Evolutionary conservation across 164 flowering plant species (phyloP).

Genomic region (Annona squamosa): DNA sequence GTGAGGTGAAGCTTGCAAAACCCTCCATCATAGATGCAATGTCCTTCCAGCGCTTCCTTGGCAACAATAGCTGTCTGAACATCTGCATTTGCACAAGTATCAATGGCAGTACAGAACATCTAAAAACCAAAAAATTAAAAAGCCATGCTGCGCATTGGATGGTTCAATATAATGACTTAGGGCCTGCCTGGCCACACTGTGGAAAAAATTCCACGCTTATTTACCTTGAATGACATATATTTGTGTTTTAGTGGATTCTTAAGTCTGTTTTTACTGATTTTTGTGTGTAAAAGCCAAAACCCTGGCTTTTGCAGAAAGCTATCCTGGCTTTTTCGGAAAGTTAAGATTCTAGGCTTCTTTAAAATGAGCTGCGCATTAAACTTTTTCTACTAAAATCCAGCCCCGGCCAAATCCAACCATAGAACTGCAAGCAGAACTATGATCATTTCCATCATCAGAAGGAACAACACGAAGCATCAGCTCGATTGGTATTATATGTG

Average conservation of each 20-base stretch:
- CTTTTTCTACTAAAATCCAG: too few relatives aligned
- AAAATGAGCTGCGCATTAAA: too few relatives aligned
- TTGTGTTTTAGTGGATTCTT: background rate
- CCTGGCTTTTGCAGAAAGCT: too few relatives aligned
- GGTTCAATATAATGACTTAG: too few relatives aligned
- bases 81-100: slow-evolving; percentile 39
- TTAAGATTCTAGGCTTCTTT: too few relatives aligned
- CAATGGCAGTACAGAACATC: background rate
- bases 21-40: slow-evolving; percentile 95
- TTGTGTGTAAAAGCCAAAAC: background rate
- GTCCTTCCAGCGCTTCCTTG: slow-evolving; percentile 89
- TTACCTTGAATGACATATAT: background rate
- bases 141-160: background rate
- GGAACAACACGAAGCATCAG: background rate
- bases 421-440: background rate
- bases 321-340: too few relatives aligned
- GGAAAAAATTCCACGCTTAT: background rate
- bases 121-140: background rate
- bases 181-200: background rate
- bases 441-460: background rate
- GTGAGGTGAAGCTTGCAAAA: slow-evolving; percentile 93
- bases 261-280: background rate
- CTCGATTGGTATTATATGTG: too few relatives aligned
- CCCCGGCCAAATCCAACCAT: too few relatives aligned
- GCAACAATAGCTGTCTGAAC: slow-evolving; percentile 72